Evolutionary conservation across 306 rosid genomes (phyloP).

Genomic region (barrel medic (Medicago truncatula)): DNA sequence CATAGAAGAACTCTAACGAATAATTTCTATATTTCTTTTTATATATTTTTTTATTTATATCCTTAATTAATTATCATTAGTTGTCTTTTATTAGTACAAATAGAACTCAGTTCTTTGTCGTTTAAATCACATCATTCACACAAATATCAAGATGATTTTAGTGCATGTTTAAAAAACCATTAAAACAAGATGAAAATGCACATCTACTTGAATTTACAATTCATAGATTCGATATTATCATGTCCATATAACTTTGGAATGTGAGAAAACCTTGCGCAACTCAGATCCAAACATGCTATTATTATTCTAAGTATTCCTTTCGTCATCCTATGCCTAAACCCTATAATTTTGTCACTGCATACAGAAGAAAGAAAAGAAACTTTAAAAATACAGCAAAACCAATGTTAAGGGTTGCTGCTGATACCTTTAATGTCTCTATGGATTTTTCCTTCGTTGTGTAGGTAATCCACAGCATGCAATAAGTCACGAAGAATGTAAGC

Average conservation of each 20-base stretch:
- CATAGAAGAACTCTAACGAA: neutral
- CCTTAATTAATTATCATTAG: neutral
- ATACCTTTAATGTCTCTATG: constrained; percentile 98
- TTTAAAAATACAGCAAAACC: constrained; percentile 25
- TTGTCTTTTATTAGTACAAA: neutral
- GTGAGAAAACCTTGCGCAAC: neutral
- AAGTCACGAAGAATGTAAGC: constrained; percentile 93
- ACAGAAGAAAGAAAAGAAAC: constrained; percentile 16
- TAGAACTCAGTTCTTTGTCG: constrained; percentile 4
- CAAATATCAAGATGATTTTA: constrained; percentile 1
- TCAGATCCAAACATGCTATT: constrained; percentile 1
- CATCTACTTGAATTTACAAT: neutral
- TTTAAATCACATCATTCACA: constrained; percentile 19
- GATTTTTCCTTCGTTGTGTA: constrained; percentile 93
- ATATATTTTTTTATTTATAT: neutral
- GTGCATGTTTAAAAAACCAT: neutral
- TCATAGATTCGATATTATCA: neutral
- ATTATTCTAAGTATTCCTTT: neutral
- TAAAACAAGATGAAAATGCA: neutral
- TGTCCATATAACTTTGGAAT: neutral
- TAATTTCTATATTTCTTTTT: neutral
- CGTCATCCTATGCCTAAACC: constrained; percentile 7
- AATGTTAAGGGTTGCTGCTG: constrained; percentile 15
- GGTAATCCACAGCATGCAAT: constrained; percentile 94
- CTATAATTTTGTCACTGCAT: neutral